Percentiles rank a stretch among this genome's conserved stretches.
phyloP scores from a whole-genome alignment of 1,139 yeast species.

The Magnusiomyces ingens region DNA sequence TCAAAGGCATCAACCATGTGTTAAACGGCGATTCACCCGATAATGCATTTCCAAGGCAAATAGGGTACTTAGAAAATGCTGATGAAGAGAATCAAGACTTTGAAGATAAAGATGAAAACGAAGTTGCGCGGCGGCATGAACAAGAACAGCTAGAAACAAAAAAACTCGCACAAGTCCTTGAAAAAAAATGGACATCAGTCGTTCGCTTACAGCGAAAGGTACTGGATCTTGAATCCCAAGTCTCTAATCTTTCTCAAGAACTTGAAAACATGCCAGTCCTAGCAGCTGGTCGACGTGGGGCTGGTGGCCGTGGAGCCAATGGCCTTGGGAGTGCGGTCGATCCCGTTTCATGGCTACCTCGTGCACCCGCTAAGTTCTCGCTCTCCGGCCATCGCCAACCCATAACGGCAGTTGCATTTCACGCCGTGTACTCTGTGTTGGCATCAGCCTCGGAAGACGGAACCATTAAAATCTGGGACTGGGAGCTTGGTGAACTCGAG shows the following conservation, averaged over 20 bases:
- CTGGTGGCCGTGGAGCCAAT: not conserved
- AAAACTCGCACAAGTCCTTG: conserved; percentile 39
- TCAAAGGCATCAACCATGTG: conserved; percentile 12
- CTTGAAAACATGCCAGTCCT: conserved; percentile 35
- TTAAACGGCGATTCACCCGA: conserved; percentile 12
- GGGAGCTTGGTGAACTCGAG: conserved; percentile 63
- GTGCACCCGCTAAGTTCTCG: conserved; percentile 40
- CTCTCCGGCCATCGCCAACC: conserved; percentile 55
- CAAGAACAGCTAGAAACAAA: conserved; percentile 13
- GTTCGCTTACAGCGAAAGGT: conserved; percentile 71
- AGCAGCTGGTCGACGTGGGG: conserved; percentile 16
- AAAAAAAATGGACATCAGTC: conserved; percentile 87
- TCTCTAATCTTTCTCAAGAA: conserved; percentile 38
- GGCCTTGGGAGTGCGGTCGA: conserved; percentile 25
- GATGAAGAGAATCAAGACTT: conserved; percentile 12
- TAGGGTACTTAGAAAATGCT: not conserved
- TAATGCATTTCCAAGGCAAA: conserved; percentile 2
- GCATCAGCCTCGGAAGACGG: conserved; percentile 75
- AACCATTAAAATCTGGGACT: conserved; percentile 65
- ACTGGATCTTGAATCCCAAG: conserved; percentile 46
- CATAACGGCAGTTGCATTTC: conserved; percentile 60
- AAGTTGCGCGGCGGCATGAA: conserved; percentile 10
- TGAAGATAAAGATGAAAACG: conserved; percentile 10
- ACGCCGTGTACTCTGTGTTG: conserved; percentile 62
- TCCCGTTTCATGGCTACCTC: conserved; percentile 61